Conservation (phyloP, 805 yeast species). For the Pichia thaimueangensis region DNA sequence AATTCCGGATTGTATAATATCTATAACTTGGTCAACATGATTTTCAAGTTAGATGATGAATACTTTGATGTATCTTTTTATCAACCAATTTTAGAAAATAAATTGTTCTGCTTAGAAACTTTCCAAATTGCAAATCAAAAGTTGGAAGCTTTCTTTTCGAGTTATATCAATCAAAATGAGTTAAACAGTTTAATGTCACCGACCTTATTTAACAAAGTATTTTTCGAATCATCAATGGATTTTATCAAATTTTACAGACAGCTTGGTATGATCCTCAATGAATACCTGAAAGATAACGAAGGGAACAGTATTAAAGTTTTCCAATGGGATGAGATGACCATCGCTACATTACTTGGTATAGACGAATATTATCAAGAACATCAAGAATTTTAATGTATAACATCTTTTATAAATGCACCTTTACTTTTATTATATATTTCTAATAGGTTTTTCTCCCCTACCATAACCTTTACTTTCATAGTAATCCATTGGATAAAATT, state of each 20-base stretch:
- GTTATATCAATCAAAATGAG: conserved; percentile 51
- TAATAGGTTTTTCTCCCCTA: conserved; percentile 67
- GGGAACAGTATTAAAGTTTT: conserved; percentile 29
- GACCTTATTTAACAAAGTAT: conserved; percentile 47
- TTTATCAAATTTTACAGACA: conserved; percentile 44
- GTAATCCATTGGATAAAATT: conserved; percentile 92
- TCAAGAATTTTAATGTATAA: conserved; percentile 1
- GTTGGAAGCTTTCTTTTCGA: conserved; percentile 49
- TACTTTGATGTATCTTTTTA: conserved; percentile 56
- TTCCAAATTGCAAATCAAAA: conserved; percentile 38
- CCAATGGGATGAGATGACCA: conserved; percentile 52
- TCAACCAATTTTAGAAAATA: conserved; percentile 58
- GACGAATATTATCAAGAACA: conserved; percentile 30
- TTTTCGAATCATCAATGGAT: conserved; percentile 40
- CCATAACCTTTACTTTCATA: conserved; percentile 89
- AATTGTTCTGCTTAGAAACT: conserved; percentile 41
- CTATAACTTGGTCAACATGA: conserved; percentile 62
- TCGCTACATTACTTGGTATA: conserved; percentile 69
- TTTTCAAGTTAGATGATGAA: conserved; percentile 58
- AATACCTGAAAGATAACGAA: conserved; percentile 30
- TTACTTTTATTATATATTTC: conserved; percentile 11
- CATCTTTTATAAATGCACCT: not conserved
- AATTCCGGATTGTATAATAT: conserved; percentile 53
- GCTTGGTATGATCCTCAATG: conserved; percentile 31
- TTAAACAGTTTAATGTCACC: conserved; percentile 61